Evolutionary conservation across 75 land plant genomes (phyloP), one percentile per base, ranked within the genome.

Genomic region (Cupressus sempervirens): DNA sequence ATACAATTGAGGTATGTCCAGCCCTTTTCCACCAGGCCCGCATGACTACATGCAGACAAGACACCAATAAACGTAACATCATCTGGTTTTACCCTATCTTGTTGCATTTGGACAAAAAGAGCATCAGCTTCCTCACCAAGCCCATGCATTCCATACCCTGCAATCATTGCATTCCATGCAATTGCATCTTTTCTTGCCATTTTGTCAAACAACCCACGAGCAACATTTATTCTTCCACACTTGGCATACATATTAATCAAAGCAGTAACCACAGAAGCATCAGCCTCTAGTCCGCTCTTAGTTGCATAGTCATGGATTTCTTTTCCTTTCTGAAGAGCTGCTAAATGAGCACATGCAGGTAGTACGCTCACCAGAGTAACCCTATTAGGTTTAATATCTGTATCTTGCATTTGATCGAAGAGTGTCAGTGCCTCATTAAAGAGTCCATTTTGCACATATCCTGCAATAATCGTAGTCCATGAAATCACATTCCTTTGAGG

Each of bases 11-110:
- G 93, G 73, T 87, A 70, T 34, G 77, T 38, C 14, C 86, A 50
- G 13, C 95, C 94, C 62, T 87, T 84, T 34, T 86, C 81, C 35
- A 93, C 84, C 45, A 93, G 79, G 3, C 96, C 95, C 4, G 76
- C 85, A 85, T 92, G 96, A 87, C 95, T 91, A 52, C 95, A 95
- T 0, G 89, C 95, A 73, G 91, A 88, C 43, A 93, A 82, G 16
- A 91, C 92, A 70, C 87, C 85, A n/a, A 88, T 86, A 82, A 91
- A 84, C 2, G 89, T 84, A 20, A 77, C 88, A 32, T 84, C 84
- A 80, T 88, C 85, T 20, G 93, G 93, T 43, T 48, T 79, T 15
- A 91, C 79, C 1, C 84, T 86, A 82, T 85, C 84, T 45, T 79
- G 83, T 48, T 83, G 83, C 93, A 91, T 91, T 67, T 79, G 54